Percentiles rank a stretch among this genome's conserved stretches.
Evolutionary conservation across 2,329 filamentous ascomycete genomes (phyloP).

Genomic region (Beauveria scarabaeidicola): DNA sequence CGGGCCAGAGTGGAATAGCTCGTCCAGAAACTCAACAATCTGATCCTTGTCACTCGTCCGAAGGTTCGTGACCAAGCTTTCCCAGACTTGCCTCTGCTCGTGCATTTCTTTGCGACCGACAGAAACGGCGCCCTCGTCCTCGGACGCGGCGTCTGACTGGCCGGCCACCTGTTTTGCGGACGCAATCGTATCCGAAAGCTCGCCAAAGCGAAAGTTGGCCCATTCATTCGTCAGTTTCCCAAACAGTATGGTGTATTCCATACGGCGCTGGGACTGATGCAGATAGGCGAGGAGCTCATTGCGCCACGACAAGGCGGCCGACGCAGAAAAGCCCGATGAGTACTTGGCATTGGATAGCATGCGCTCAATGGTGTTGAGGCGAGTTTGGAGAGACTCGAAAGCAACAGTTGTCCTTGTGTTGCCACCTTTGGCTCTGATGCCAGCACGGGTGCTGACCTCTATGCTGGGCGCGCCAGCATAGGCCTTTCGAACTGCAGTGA

Average conservation of each 20-base stretch:
- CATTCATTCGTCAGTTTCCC: constrained; percentile 6
- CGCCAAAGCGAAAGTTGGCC: constrained; percentile 7
- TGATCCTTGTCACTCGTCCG: constrained; percentile 34
- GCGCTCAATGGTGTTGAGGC: constrained; percentile 7
- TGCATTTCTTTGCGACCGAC: constrained; percentile 46
- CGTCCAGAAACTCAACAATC: constrained; percentile 41
- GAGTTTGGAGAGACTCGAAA: background rate
- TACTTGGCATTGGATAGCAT: constrained; percentile 10
- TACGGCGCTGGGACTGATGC: constrained; percentile 4
- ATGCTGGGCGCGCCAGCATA: background rate
- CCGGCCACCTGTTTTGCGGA: background rate
- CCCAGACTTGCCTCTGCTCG: constrained; percentile 44
- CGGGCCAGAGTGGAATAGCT: constrained; percentile 33
- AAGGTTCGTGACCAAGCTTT: constrained; percentile 44
- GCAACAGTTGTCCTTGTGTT: no score
- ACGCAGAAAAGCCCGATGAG: constrained; percentile 5
- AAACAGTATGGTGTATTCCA: constrained; percentile 6
- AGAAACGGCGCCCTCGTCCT: constrained; percentile 29
- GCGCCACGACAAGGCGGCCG: constrained; percentile 1
- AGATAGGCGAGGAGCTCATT: constrained; percentile 8
- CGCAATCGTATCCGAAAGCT: background rate
- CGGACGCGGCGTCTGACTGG: background rate
- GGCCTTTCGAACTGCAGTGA: background rate
- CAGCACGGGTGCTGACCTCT: background rate
- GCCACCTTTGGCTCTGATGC: background rate